Evolutionary conservation across 2,329 filamentous ascomycete species (phyloP).

Genomic region (Trichophyton schoenleinii): DNA sequence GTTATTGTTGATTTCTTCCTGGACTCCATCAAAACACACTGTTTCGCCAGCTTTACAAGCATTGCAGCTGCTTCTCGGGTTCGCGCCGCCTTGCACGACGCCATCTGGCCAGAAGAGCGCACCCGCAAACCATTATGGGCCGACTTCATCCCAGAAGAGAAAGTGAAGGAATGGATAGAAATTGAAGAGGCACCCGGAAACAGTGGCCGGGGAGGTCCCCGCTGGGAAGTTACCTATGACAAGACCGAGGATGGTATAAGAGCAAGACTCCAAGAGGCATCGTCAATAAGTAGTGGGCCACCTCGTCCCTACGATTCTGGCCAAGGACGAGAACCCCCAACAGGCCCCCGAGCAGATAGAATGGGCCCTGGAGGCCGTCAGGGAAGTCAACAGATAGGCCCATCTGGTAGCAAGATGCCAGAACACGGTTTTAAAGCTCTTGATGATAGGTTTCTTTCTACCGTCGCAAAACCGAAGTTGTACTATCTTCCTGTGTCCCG

Average conservation of each 20-base stretch:
- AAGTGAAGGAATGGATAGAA: constrained; percentile 60
- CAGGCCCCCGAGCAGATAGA: constrained; percentile 19
- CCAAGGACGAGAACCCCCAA: constrained; percentile 17
- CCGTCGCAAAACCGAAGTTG: constrained; percentile 49
- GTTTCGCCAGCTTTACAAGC: constrained; percentile 61
- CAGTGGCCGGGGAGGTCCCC: constrained; percentile 33
- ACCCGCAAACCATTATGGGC: constrained; percentile 74
- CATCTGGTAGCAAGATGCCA: constrained; percentile 4
- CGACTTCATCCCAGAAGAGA: constrained; percentile 74
- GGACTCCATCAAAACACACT: constrained; percentile 77
- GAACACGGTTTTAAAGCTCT: constrained; percentile 43
- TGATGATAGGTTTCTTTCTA: constrained; percentile 49
- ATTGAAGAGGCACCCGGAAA: constrained; percentile 45
- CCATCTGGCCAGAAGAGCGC: constrained; percentile 76
- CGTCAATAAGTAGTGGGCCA: not conserved
- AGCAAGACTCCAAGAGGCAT: constrained; percentile 44
- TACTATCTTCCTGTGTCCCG: constrained; percentile 55
- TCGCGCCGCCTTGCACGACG: constrained; percentile 61
- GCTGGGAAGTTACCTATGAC: constrained; percentile 65
- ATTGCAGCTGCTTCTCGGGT: constrained; percentile 62
- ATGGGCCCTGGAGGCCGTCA: constrained; percentile 3
- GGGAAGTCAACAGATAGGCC: not conserved
- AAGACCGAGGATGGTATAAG: constrained; percentile 44
- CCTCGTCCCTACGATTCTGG: constrained; percentile 4
- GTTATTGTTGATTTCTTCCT: constrained; percentile 60